Evolutionary conservation across 169 alveolate genomes (phyloP).

Genomic region (Plasmodium yoelii): DNA sequence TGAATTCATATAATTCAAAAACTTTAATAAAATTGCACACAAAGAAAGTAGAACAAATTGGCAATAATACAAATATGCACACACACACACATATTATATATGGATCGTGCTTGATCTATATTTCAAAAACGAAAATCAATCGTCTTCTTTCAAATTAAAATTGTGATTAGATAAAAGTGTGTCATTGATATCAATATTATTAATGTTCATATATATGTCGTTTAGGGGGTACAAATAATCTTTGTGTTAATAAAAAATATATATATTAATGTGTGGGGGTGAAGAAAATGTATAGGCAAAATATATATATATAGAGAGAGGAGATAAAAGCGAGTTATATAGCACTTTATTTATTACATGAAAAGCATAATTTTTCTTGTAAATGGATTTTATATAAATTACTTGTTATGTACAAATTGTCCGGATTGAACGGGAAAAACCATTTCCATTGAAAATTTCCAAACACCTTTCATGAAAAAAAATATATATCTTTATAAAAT

Average conservation of each 20-base stretch:
- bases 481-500: background rate
- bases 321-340: background rate
- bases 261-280: background rate
- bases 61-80: too few relatives aligned
- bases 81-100: too few relatives aligned
- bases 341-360: too few relatives aligned
- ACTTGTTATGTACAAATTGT: conserved; percentile 27
- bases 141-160: conserved; percentile 23
- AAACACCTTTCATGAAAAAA: conserved; percentile 31
- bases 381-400: background rate
- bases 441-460: conserved; percentile 67
- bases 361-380: too few relatives aligned
- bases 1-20: too few relatives aligned
- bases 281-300: conserved; percentile 12
- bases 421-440: conserved; percentile 59
- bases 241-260: background rate
- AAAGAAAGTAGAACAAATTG: too few relatives aligned
- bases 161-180: conserved; percentile 35
- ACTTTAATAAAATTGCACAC: too few relatives aligned
- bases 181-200: conserved; percentile 44
- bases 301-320: background rate
- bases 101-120: too few relatives aligned
- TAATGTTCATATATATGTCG: conserved; percentile 55
- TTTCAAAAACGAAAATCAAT: background rate
- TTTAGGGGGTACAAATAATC: conserved; percentile 53